A percentile compares a stretch with the other conserved stretches of the same genome.
Evolutionary conservation across 257 asterid genomes (phyloP).

Genomic region (Parsonsia alboflavescens): DNA sequence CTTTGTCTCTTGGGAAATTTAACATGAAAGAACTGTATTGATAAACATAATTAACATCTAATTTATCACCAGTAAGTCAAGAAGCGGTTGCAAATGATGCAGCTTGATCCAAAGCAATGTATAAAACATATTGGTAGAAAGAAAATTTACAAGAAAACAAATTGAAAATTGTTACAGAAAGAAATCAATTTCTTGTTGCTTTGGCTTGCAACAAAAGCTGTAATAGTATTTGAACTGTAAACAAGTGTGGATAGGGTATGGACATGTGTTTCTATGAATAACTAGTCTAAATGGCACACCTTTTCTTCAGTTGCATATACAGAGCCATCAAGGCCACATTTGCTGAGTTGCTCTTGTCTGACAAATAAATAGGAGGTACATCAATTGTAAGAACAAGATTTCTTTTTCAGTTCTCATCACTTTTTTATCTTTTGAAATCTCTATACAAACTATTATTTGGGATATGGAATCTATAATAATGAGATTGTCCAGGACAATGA

Average conservation of each 20-base stretch:
- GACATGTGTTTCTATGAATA: not conserved
- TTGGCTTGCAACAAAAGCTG: not conserved
- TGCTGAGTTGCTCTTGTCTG: conserved; percentile 81
- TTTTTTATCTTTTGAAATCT: not conserved
- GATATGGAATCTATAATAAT: not conserved
- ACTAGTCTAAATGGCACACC: conserved; percentile 27
- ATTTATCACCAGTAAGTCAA: not conserved
- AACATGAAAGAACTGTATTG: not conserved
- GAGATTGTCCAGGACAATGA: not conserved
- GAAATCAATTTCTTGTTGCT: not conserved
- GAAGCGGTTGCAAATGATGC: not conserved
- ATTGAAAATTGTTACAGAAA: not conserved
- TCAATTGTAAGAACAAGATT: not conserved
- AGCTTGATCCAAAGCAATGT: not conserved
- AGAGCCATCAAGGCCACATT: conserved; percentile 86
- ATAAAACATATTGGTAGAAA: not conserved
- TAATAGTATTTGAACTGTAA: not conserved
- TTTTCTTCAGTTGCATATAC: conserved; percentile 69
- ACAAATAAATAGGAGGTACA: conserved; percentile 25
- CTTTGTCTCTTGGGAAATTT: not conserved
- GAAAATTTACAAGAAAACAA: not conserved
- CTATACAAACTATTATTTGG: not conserved
- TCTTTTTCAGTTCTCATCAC: not conserved
- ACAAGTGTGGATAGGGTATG: not conserved
- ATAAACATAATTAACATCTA: not conserved